Base-by-base conservation (phyloP, 108 stramenopile species). In the Nitzschia sp. region DNA sequence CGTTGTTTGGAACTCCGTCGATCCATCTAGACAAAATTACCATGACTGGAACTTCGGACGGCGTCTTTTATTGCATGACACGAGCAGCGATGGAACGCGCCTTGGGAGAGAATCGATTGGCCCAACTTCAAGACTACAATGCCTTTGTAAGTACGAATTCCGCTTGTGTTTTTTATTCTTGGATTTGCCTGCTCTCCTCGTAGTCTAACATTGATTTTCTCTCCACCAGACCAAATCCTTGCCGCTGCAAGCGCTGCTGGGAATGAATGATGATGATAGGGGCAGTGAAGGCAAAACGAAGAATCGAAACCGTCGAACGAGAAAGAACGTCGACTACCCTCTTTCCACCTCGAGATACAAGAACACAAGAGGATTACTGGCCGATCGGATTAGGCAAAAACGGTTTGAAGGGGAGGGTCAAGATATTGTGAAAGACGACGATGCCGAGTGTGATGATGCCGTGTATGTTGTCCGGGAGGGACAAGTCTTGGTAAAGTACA, bases 21-120 rank as follows among this genome's bases (percentile, higher is more conserved):
- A n/a, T n/a, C n/a, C n/a, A n/a, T n/a, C n/a, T n/a, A n/a, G 70
- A 64, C 2, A 56, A 56, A 15, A 30, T 32, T 17, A 56, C 29
- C 17, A 29, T 56, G 15, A 56, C 41, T 26, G 16, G 30, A 13
- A 55, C 34, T 34, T 19, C 26, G n/a, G 38, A 53, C 17, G 30
- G 28, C 34, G 53, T 66, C 8, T 47, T 63, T 25, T 76, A 71
- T 35, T 28, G 30, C 22, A 72, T 81, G 41, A 68, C 68, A 30
- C 66, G 64, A 17, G 68, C 78, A 48, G 72, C 71, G 1, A 75
- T 91, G 75, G 84, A 81, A 52, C 67, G 68, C 41, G 71, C 71
- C 38, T 74, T 90, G 57, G 71, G 85, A 6, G 19, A 17, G 16
- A 52, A 41, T 34, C 58, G 69, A 53, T 48, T 72, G 44, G 47